Conservation (phyloP, 371 early-diverging fungal species). For the Apophysomyces trapeziformis region DNA sequence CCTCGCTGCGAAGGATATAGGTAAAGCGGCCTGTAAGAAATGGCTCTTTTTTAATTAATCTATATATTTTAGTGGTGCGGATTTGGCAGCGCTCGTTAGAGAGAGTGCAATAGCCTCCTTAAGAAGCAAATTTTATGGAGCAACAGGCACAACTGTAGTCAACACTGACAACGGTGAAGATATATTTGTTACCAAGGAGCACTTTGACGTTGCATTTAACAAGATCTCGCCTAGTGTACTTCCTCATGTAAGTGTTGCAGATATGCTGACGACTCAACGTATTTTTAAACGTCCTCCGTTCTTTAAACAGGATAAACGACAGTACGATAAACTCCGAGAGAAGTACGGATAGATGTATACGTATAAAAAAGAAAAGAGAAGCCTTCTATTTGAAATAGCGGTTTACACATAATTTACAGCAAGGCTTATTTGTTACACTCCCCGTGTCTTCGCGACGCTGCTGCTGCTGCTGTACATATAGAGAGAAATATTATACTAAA, state of each 20-base stretch:
- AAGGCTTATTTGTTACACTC: neutral
- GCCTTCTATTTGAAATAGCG: neutral
- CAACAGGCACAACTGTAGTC: slow-evolving; percentile 28
- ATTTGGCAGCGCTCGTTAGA: slow-evolving; percentile 89
- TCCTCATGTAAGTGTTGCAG: slow-evolving; percentile 46
- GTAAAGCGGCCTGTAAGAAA: slow-evolving; percentile 13
- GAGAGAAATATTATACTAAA: too few species aligned
- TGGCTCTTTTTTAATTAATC: neutral
- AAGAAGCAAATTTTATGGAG: slow-evolving; percentile 59
- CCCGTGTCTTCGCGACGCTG: too few species aligned
- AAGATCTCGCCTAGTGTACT: slow-evolving; percentile 87
- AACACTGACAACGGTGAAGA: slow-evolving; percentile 22
- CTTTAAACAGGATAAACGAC: slow-evolving; percentile 31
- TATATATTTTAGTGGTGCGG: slow-evolving; percentile 81
- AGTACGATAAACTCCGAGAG: slow-evolving; percentile 34
- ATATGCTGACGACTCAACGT: neutral
- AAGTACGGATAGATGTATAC: slow-evolving; percentile 25
- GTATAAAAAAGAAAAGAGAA: neutral
- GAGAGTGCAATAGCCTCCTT: slow-evolving; percentile 91
- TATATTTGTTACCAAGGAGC: slow-evolving; percentile 65
- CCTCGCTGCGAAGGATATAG: slow-evolving; percentile 75
- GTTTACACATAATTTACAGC: neutral
- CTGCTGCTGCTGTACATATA: too few species aligned
- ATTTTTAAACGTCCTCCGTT: neutral
- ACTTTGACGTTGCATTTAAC: slow-evolving; percentile 84